These are phyloP conservation scores for Pelargonium myrrhifolium DNA, from an alignment of 441 rosid species.

Conservation along the genomic window DNA sequence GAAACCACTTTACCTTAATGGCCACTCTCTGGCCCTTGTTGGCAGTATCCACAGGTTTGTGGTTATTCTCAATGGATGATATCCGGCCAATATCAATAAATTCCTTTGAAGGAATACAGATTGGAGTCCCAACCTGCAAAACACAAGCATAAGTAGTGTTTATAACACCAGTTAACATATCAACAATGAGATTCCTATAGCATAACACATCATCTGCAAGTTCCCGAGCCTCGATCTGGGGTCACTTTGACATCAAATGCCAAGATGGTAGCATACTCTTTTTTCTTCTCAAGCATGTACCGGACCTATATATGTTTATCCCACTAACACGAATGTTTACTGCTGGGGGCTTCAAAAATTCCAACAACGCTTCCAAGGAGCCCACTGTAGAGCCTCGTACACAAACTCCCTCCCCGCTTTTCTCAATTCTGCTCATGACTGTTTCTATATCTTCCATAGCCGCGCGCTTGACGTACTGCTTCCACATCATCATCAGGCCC, in stretches of 20 bases:
- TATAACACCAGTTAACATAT: too few relatives aligned
- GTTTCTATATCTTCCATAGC: constrained; percentile 82
- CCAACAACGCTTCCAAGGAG: constrained; percentile 88
- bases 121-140: constrained; percentile 78
- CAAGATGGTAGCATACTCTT: constrained; percentile 79
- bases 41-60: constrained; percentile 69
- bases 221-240: constrained; percentile 79
- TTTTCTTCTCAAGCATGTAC: constrained; percentile 93
- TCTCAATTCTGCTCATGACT: constrained; percentile 75
- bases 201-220: constrained; percentile 84
- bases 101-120: constrained; percentile 74
- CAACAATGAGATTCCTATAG: too few relatives aligned
- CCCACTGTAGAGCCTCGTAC: constrained; percentile 94
- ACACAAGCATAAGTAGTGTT: too few relatives aligned
- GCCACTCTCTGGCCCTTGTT: constrained; percentile 80
- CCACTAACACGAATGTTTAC: constrained; percentile 85
- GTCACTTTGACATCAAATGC: constrained; percentile 94
- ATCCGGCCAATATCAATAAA: constrained; percentile 81
- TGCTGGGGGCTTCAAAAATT: constrained; percentile 74
- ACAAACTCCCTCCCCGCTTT: constrained; percentile 83
- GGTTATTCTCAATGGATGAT: constrained; percentile 75
- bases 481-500: constrained; percentile 77
- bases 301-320: constrained; percentile 81
- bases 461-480: constrained; percentile 47
- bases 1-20: constrained; percentile 52